Evolutionary conservation across 805 yeast species (phyloP).

Genomic region (Peterozyma xylosa): DNA sequence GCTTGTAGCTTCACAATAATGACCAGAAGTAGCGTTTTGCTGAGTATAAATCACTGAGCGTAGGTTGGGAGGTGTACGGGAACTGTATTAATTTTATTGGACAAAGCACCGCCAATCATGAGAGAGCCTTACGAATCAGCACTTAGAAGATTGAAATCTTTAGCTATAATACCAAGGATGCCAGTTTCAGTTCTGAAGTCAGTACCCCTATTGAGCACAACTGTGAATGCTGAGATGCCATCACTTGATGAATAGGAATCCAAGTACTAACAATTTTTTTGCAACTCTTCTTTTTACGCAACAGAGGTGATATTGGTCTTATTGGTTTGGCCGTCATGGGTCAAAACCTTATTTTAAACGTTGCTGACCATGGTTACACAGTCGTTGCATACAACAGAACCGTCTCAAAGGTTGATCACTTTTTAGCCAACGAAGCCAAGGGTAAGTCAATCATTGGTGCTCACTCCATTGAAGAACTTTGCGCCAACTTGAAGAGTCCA

Average conservation of each 20-base stretch:
- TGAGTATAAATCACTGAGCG: no score
- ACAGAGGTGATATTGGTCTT: constrained; percentile 92
- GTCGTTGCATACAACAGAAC: constrained; percentile 99
- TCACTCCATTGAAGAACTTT: constrained; percentile 81
- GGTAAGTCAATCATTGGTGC: constrained; percentile 96
- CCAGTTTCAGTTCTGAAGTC: no score
- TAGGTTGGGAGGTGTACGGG: no score
- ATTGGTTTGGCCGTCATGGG: constrained; percentile 99
- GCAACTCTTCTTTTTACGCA: constrained; percentile 3
- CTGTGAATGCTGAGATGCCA: background rate
- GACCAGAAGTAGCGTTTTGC: no score
- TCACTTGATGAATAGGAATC: no score
- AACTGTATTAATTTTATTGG: no score
- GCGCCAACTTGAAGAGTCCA: constrained; percentile 89
- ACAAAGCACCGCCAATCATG: no score
- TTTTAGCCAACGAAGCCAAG: constrained; percentile 91
- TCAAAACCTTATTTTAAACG: constrained; percentile 93
- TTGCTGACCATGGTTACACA: constrained; percentile 98
- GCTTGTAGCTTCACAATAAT: no score
- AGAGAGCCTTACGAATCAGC: no score
- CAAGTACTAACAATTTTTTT: constrained; percentile 4
- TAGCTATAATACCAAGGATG: no score
- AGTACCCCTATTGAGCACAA: no score
- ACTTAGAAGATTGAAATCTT: no score
- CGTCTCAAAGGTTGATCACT: constrained; percentile 89